These are phyloP conservation scores for Rubroshorea leprosula DNA, from an alignment of 345 rosid species.

Conservation along the genomic window DNA sequence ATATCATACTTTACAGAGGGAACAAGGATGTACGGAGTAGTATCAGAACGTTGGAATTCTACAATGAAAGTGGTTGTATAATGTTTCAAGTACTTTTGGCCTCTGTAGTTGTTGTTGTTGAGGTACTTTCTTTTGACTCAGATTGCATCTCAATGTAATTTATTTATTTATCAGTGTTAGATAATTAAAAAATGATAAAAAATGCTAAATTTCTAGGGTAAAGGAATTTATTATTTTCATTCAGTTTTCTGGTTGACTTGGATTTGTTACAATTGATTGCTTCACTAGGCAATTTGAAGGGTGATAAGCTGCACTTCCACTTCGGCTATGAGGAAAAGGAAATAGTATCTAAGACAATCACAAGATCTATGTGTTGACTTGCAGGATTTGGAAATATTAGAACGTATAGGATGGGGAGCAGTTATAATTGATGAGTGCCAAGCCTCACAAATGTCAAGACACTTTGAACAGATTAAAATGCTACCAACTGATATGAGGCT, in stretches of 20 bases:
- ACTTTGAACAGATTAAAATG: conserved; percentile 6
- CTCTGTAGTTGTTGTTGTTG: conserved; percentile 1
- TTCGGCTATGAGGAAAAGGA: no score
- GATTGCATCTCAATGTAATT: no score
- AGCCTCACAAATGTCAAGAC: conserved; percentile 4
- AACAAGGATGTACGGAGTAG: conserved; percentile 10
- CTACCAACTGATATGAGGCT: conserved; percentile 13
- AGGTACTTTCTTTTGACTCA: conserved; percentile 6
- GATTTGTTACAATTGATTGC: not conserved
- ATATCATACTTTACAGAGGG: conserved; percentile 10
- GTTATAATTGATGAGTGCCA: conserved; percentile 16
- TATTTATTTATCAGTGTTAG: no score
- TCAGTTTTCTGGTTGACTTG: not conserved
- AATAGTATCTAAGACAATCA: no score
- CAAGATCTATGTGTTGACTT: conserved; percentile 2
- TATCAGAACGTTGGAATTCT: not conserved
- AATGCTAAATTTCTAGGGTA: not conserved
- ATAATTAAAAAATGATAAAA: not conserved
- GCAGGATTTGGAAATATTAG: conserved; percentile 9
- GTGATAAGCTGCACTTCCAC: no score
- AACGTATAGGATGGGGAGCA: conserved; percentile 7
- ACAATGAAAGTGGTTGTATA: conserved; percentile 8
- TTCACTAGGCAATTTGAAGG: no score
- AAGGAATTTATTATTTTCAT: not conserved
- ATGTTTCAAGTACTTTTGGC: conserved; percentile 13